Percentiles rank a stretch among this genome's conserved stretches.
phyloP scores from a whole-genome alignment of 768 basidiomycete genomes.

The Solioccasus polychromus region DNA sequence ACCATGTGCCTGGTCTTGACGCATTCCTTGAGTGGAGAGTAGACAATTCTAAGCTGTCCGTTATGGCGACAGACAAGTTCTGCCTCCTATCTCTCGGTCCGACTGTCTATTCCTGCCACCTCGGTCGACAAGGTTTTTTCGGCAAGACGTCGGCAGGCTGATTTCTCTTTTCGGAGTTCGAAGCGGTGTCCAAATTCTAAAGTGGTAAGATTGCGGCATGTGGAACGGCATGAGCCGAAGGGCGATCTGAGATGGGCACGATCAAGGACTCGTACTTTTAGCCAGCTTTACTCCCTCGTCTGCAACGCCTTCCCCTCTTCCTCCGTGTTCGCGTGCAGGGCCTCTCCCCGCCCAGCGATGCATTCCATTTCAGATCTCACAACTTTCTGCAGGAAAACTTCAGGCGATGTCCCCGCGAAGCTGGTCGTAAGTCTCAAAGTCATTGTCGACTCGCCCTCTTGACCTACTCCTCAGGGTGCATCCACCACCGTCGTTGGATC shows the following conservation, averaged over 20 bases:
- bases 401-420: conserved; percentile 84
- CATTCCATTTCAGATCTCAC: conserved; percentile 90
- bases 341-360: conserved; percentile 30
- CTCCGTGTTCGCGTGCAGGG: not conserved
- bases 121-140: not conserved
- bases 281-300: conserved; percentile 10
- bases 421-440: conserved; percentile 64
- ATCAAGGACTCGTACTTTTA: conserved; percentile 21
- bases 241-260: conserved; percentile 28
- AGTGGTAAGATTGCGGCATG: conserved; percentile 13
- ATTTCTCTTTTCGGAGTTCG: conserved; percentile 11
- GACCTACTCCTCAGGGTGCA: conserved; percentile 59
- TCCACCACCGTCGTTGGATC: conserved; percentile 88
- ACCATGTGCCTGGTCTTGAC: conserved; percentile 1
- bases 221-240: conserved; percentile 25
- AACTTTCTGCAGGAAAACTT: conserved; percentile 78
- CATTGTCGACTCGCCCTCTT: not conserved
- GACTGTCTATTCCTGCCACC: not conserved
- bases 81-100: not conserved
- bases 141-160: conserved; percentile 13
- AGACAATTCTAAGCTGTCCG: no score
- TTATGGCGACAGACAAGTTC: not conserved
- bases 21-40: no score
- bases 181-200: conserved; percentile 12
- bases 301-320: conserved; percentile 11